phyloP scores from a whole-genome alignment of 768 basidiomycete species.

The Trametes cingulata region DNA sequence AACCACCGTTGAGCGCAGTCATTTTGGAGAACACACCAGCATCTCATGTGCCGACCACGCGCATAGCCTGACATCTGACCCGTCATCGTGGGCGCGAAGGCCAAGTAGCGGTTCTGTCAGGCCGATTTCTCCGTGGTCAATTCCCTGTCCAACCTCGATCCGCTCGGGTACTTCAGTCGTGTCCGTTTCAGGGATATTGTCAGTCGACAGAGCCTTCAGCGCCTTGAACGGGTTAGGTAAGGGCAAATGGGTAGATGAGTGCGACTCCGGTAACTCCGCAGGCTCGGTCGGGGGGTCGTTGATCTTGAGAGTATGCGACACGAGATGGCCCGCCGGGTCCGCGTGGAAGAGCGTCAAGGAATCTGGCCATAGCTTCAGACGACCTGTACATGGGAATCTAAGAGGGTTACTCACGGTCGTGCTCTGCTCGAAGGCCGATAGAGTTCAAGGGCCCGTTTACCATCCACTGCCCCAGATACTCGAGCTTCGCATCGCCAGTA shows the following conservation, averaged over 20 bases:
- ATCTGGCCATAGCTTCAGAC: constrained; percentile 29
- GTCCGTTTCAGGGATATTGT: constrained; percentile 38
- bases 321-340: constrained; percentile 45
- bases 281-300: constrained; percentile 25
- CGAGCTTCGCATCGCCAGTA: constrained; percentile 40
- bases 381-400: not conserved
- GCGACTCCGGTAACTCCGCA: constrained; percentile 32
- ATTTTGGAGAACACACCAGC: constrained; percentile 16
- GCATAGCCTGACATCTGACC: constrained; percentile 36
- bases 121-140: constrained; percentile 37
- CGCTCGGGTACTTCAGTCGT: constrained; percentile 29
- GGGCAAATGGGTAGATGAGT: constrained; percentile 37
- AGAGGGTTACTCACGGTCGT: constrained; percentile 43
- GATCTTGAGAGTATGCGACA: constrained; percentile 43
- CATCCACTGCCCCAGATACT: constrained; percentile 55
- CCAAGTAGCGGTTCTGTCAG: constrained; percentile 29
- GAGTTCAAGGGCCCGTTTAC: constrained; percentile 49
- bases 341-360: constrained; percentile 44
- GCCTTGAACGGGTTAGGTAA: constrained; percentile 69
- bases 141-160: constrained; percentile 35
- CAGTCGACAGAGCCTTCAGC: constrained; percentile 49
- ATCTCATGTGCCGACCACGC: constrained; percentile 28
- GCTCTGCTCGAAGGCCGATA: constrained; percentile 46
- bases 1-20: not conserved
- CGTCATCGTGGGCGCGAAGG: constrained; percentile 35